Base-by-base conservation (phyloP, 495 filamentous ascomycete genomes). In the Penicillium lividum region DNA sequence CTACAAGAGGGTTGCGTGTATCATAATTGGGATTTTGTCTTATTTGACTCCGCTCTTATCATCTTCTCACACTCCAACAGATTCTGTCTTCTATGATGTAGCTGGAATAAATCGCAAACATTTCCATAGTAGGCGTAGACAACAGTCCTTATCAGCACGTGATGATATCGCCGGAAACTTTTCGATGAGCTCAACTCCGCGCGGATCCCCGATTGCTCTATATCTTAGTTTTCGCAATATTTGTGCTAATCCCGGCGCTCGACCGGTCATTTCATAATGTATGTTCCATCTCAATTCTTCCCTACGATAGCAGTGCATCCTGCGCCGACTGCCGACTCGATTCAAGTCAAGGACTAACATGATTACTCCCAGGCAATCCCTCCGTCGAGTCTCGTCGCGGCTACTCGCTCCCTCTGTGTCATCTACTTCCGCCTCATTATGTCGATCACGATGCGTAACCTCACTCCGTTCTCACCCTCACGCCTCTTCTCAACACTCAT, bases 361-460 rank as follows among this genome's bases (percentile, higher is more conserved):
- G 5, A 22, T n/a, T 7, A 31, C 40, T 57, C 9, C 25, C 25
- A 81, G 78, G 78, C 63, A 79, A 59, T 72, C 56, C 53, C 61
- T 80, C 60, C 82, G 84, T 55, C 80, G 81, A 62, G 79, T 79
- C 49, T 81, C 82, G 63, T 72, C 82, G 47, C 79, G 86, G 55
- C 81, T 85, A 30, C 73, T 82, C 28, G 34, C 33, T 1, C 22
- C 50, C 5, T 54, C 56, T 27, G 10, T 36, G 25, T 54, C 60
- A 13, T 56, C 33, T 4, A 28, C 34, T 31, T 34, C 25, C 28
- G 22, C 34, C 6, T 47, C 50, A 9, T 18, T 53, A 13, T 38
- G 42, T 10, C 61, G 47, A 13, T 60, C 49, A 47, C 51, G 40
- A 62, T 56, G 50, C 49, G 25, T 27, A 27, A 15, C 36, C 36